Evolutionary conservation across 1,284 basidiomycete species (phyloP).

Genomic region (Singerocomus rubriflavus): DNA sequence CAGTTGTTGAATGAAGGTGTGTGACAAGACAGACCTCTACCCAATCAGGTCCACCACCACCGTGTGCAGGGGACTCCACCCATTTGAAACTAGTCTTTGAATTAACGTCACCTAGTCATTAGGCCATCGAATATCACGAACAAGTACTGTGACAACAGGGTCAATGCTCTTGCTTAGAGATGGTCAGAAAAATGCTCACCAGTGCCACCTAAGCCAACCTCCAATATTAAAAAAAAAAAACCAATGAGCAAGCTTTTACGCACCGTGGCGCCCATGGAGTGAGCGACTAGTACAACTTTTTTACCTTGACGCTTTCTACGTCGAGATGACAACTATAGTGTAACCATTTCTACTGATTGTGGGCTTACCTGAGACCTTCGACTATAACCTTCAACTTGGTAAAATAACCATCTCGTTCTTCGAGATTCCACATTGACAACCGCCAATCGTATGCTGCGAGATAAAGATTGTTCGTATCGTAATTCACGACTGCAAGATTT

Average conservation of each 20-base stretch:
- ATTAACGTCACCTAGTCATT: slow-evolving; percentile 1
- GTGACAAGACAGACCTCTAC: slow-evolving; percentile 66
- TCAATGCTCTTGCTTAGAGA: slow-evolving; percentile 9
- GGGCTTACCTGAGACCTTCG: slow-evolving; percentile 73
- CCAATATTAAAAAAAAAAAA: not conserved
- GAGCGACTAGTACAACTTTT: slow-evolving; percentile 86
- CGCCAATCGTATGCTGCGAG: slow-evolving; percentile 92
- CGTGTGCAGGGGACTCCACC: slow-evolving; percentile 88
- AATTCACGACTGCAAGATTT: slow-evolving; percentile 88
- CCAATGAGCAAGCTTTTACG: slow-evolving; percentile 22
- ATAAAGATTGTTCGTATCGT: slow-evolving; percentile 87
- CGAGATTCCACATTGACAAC: slow-evolving; percentile 86
- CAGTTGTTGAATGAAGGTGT: not conserved
- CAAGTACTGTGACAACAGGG: slow-evolving; percentile 53
- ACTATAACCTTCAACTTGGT: slow-evolving; percentile 83
- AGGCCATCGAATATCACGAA: slow-evolving; percentile 34
- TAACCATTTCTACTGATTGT: not conserved
- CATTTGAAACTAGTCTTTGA: slow-evolving; percentile 74
- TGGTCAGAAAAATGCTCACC: slow-evolving; percentile 36
- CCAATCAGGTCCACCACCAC: slow-evolving; percentile 87
- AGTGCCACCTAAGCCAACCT: slow-evolving; percentile 42
- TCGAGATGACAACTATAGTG: not conserved
- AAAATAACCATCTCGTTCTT: slow-evolving; percentile 93
- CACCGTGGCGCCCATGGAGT: slow-evolving; percentile 87
- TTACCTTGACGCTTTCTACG: slow-evolving; percentile 64